phyloP scores from a whole-genome alignment of 768 basidiomycete species.

The Naganishia onofrii region DNA sequence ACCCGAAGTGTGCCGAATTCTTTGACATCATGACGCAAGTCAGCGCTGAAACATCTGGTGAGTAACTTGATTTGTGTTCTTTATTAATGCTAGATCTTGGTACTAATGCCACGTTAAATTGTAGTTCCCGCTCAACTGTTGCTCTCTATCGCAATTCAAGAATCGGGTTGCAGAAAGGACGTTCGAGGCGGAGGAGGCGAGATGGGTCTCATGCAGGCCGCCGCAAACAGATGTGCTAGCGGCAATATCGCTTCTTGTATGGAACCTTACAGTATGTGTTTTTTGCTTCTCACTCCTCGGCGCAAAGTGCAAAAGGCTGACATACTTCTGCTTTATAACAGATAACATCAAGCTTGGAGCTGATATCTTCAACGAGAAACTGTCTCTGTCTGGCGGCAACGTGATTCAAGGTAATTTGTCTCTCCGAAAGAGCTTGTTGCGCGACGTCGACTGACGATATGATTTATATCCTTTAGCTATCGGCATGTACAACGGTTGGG shows the following conservation, averaged over 20 bases:
- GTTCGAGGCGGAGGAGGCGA: constrained; percentile 74
- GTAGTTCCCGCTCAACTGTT: constrained; percentile 70
- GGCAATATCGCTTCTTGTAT: not conserved
- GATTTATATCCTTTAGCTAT: constrained; percentile 49
- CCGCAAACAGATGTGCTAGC: constrained; percentile 65
- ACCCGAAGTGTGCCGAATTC: constrained; percentile 44
- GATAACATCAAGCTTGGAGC: constrained; percentile 56
- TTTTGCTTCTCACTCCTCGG: too few relatives aligned
- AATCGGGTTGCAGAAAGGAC: constrained; percentile 67
- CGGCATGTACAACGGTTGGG: constrained; percentile 61
- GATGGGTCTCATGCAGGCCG: constrained; percentile 86
- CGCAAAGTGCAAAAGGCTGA: not conserved
- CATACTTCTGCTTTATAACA: not conserved
- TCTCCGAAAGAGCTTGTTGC: not conserved
- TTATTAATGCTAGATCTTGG: not conserved
- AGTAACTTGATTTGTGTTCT: constrained; percentile 14
- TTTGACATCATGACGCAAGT: constrained; percentile 45
- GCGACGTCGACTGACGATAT: not conserved
- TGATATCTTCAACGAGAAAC: constrained; percentile 31
- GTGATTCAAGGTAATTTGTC: constrained; percentile 36
- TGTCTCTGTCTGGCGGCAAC: constrained; percentile 39
- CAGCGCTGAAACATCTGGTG: constrained; percentile 40
- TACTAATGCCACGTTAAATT: not conserved
- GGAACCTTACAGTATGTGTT: constrained; percentile 7
- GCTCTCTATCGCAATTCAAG: constrained; percentile 85